Conservation (phyloP, 352 stramenopile species). For the Phytopythium delawarense region DNA sequence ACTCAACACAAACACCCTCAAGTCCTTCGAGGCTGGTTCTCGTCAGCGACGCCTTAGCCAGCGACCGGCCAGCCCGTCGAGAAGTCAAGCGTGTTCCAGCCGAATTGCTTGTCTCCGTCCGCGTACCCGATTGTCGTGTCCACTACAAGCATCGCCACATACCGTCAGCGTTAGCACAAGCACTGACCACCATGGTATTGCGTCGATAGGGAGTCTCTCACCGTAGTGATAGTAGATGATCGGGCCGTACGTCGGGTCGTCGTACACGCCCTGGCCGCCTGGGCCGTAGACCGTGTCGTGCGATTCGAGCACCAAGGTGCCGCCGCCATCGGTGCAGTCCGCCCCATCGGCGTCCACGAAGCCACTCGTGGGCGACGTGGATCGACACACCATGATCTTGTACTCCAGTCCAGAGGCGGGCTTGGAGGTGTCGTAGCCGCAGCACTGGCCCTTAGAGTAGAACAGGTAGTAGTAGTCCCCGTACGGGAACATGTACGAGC, state of each 20-base stretch:
- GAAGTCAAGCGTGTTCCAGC: constrained; percentile 51
- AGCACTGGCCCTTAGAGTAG: constrained; percentile 35
- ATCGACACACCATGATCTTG: not conserved
- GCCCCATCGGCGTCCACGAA: constrained; percentile 34
- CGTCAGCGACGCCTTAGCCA: not conserved
- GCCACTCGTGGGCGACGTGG: constrained; percentile 21
- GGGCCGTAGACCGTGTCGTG: constrained; percentile 41
- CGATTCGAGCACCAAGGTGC: constrained; percentile 37
- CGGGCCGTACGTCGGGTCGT: constrained; percentile 34
- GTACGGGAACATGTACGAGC: constrained; percentile 32
- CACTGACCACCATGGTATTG: not conserved
- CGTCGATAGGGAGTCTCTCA: constrained; percentile 7
- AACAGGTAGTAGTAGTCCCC: constrained; percentile 43
- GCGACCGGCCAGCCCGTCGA: constrained; percentile 36
- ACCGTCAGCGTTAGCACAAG: not conserved
- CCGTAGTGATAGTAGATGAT: constrained; percentile 59
- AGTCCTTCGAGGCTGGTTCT: not conserved
- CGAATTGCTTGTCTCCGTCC: constrained; percentile 45
- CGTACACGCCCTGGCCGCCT: constrained; percentile 40
- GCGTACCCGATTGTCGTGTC: constrained; percentile 40
- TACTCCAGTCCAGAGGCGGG: constrained; percentile 37
- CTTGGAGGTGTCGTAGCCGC: constrained; percentile 19
- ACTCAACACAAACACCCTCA: not conserved
- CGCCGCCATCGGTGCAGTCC: constrained; percentile 35
- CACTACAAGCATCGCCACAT: constrained; percentile 17